A percentile compares a stretch with the other conserved stretches of the same genome.
These are phyloP conservation scores for Abortiporus biennis DNA, from an alignment of 1,284 basidiomycete species.

Conservation along the genomic window DNA sequence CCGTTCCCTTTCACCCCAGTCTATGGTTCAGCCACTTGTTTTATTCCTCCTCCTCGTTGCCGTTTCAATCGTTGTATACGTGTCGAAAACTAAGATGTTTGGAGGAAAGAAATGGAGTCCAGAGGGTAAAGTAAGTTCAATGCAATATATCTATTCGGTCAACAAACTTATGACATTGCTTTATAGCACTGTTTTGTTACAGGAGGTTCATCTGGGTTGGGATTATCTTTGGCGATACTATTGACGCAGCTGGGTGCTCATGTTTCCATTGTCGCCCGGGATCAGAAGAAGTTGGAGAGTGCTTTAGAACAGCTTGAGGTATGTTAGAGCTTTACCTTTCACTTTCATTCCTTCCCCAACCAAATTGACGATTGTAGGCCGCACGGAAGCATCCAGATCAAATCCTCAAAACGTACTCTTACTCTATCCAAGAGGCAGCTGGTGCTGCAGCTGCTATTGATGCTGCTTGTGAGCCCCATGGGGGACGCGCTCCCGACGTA, in stretches of 20 bases:
- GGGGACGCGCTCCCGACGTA: conserved; percentile 60
- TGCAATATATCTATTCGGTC: neutral
- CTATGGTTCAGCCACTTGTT: too few relatives aligned
- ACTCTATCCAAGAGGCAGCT: conserved; percentile 44
- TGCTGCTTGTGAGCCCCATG: conserved; percentile 49
- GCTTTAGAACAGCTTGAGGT: conserved; percentile 65
- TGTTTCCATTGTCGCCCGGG: conserved; percentile 77
- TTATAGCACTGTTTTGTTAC: conserved; percentile 69
- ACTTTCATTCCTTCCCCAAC: neutral
- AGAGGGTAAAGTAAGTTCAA: conserved; percentile 10
- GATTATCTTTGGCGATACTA: conserved; percentile 63
- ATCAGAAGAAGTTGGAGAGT: conserved; percentile 49
- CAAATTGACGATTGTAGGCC: conserved; percentile 24
- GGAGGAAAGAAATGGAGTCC: conserved; percentile 14
- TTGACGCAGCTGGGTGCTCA: conserved; percentile 68
- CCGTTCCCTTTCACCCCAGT: too few relatives aligned
- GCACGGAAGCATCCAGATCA: conserved; percentile 47
- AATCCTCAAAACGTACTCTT: conserved; percentile 54
- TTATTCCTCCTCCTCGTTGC: too few relatives aligned
- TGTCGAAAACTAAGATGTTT: too few relatives aligned
- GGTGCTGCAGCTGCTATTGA: conserved; percentile 54
- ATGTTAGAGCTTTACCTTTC: conserved; percentile 9
- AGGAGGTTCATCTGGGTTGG: conserved; percentile 77
- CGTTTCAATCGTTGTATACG: too few relatives aligned
- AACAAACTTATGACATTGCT: neutral